phyloP scores from a whole-genome alignment of 2,329 filamentous ascomycete genomes.

The Talaromyces sp. region DNA sequence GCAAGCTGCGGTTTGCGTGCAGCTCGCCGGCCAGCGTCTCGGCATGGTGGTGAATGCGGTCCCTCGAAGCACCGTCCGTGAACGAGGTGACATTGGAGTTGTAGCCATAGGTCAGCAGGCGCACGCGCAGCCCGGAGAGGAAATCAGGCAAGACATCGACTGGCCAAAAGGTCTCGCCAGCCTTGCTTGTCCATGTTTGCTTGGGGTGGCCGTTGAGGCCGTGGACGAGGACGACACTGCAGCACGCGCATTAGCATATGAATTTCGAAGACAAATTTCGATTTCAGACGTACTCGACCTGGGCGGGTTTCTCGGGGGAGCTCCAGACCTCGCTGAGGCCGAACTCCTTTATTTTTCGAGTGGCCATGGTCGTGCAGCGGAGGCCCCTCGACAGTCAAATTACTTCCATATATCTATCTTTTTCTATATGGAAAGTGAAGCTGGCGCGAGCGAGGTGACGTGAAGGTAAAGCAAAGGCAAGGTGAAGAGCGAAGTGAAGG shows the following conservation, averaged over 20 bases:
- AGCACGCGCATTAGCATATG: neutral
- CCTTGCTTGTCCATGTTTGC: constrained; percentile 52
- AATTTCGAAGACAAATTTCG: too few relatives aligned
- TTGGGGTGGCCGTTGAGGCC: constrained; percentile 62
- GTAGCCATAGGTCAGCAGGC: constrained; percentile 68
- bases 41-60: constrained; percentile 65
- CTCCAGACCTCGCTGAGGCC: constrained; percentile 38
- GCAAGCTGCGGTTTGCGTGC: constrained; percentile 54
- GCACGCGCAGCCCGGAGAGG: constrained; percentile 52
- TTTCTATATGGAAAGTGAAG: too few relatives aligned
- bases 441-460: too few relatives aligned
- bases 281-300: constrained; percentile 28
- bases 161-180: constrained; percentile 60
- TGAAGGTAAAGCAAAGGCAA: too few relatives aligned
- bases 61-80: constrained; percentile 51
- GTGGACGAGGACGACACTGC: constrained; percentile 61
- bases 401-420: neutral
- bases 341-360: constrained; percentile 26
- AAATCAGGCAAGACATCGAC: constrained; percentile 58
- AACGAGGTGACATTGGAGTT: constrained; percentile 58
- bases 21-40: constrained; percentile 61
- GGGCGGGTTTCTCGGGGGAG: constrained; percentile 26
- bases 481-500: too few relatives aligned
- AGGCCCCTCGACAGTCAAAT: neutral
- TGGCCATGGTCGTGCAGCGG: constrained; percentile 3